Evolutionary conservation across 2,329 filamentous ascomycete genomes (phyloP).

Genomic region (Penicillium corylophilum): DNA sequence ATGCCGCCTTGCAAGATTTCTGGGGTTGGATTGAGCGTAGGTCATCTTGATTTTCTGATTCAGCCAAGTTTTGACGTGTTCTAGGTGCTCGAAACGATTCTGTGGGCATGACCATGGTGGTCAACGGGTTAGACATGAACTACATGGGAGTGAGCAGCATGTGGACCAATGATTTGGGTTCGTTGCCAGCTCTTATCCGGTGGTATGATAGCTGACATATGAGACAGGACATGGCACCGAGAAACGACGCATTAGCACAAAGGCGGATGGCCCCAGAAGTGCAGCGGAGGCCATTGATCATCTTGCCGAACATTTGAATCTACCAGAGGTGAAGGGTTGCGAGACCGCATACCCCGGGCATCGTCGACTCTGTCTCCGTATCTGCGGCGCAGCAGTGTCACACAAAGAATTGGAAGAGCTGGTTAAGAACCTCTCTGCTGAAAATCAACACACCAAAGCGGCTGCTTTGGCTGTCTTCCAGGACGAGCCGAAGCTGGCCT

Average conservation of each 20-base stretch:
- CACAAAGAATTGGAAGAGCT: constrained; percentile 49
- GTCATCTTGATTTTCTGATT: constrained; percentile 12
- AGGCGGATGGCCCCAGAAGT: constrained; percentile 24
- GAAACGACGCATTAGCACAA: constrained; percentile 30
- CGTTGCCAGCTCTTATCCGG: constrained; percentile 6
- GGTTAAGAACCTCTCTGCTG: constrained; percentile 52
- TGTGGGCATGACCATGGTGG: constrained; percentile 54
- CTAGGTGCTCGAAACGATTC: constrained; percentile 41
- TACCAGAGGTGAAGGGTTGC: constrained; percentile 53
- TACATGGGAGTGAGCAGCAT: constrained; percentile 60
- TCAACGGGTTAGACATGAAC: constrained; percentile 58
- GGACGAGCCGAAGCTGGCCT: constrained; percentile 58
- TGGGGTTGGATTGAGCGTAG: constrained; percentile 59
- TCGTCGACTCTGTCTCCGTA: constrained; percentile 59
- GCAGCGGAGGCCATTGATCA: constrained; percentile 47
- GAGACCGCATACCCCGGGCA: constrained; percentile 55
- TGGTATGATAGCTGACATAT: constrained; percentile 5
- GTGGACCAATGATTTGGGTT: constrained; percentile 58
- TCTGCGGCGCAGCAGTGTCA: constrained; percentile 59
- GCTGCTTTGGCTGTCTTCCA: constrained; percentile 63
- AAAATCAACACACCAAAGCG: constrained; percentile 60
- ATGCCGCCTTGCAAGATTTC: constrained; percentile 56
- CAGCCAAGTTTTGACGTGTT: neutral
- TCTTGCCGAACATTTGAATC: constrained; percentile 50
- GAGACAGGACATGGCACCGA: constrained; percentile 34